Evolutionary conservation across 495 filamentous ascomycete species (phyloP), one percentile per base, ranked within the genome.

Genomic region (Aspergillus saccharolyticus): DNA sequence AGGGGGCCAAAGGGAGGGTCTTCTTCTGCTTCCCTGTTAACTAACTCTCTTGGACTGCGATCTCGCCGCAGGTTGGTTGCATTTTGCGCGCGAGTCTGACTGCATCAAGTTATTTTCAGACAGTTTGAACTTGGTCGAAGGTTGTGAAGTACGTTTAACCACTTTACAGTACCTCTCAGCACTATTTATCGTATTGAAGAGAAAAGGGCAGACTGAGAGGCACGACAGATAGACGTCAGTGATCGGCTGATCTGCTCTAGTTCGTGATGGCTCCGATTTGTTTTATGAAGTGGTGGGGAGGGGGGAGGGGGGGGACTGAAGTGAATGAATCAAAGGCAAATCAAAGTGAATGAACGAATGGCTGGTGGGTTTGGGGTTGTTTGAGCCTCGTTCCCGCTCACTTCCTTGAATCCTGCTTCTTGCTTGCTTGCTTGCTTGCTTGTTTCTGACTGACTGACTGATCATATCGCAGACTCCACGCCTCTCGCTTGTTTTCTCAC

Each of bases 221-320:
- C 50, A 47, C 55, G 58, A 56, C 53, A 20, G 58, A 56, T 49
- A 20, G 42, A 28, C 19, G 46, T 24, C 33, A 49, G 28, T 55
- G 48, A 59, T 63, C 60, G 60, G 60, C 60, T 59, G 56, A 63
- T 63, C 60, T 39, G 33, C 5, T 39, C 10, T 39, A 39, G 33
- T 39, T 39, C 33, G 33, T 39, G 33, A 39, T 39, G 33, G 33
- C 33, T 39, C 33, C 33, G 33, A 39, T 39, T 39, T 50, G 25
- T 17, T 44, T 43, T 22, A 16, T 28, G 2, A 2, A 46, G 44
- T 46, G 18, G 30, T 42, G 39, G 51, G 14, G 10, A 12, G 12
- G 10, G 33, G 10, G 10, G 33, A 12, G 10, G 33, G 12, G 33
- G 33, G 33, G 33, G 33, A 12, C 33, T 39, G 33, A 39, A 28